Percentiles rank a stretch among this genome's conserved stretches.
phyloP scores from a whole-genome alignment of 2,329 filamentous ascomycete species.

The Aspergillus sergii region DNA sequence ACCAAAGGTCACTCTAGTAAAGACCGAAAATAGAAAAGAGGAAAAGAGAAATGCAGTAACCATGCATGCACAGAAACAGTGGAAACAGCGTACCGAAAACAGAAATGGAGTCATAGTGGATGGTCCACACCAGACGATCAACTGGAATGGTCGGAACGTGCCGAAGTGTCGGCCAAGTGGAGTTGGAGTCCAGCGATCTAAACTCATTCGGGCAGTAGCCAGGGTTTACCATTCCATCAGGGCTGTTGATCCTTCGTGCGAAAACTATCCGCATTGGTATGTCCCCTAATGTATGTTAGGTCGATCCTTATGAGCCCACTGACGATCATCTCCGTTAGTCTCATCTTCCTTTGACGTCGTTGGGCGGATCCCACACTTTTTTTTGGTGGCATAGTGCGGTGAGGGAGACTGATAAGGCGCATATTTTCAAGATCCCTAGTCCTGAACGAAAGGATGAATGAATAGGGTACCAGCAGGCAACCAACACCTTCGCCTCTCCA shows the following conservation, averaged over 20 bases:
- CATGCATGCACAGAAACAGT: neutral
- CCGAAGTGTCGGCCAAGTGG: constrained; percentile 10
- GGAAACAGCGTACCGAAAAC: neutral
- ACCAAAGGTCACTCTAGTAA: neutral
- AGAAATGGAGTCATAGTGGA: neutral
- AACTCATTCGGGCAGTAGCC: constrained; percentile 2
- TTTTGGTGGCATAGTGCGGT: constrained; percentile 1
- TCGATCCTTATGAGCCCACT: constrained; percentile 22
- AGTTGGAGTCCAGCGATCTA: neutral
- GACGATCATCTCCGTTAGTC: constrained; percentile 17
- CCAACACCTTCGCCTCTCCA: neutral
- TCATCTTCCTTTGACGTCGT: constrained; percentile 19
- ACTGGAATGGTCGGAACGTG: constrained; percentile 18
- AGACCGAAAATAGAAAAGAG: neutral
- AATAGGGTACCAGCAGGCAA: constrained; percentile 4
- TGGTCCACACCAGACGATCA: neutral
- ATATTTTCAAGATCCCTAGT: neutral
- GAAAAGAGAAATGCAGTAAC: neutral
- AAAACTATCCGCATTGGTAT: neutral
- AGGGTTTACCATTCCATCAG: neutral
- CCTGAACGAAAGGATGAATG: constrained; percentile 3
- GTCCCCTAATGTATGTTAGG: constrained; percentile 16
- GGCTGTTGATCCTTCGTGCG: neutral
- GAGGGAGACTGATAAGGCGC: constrained; percentile 2
- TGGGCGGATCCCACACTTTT: neutral